These are phyloP conservation scores for Rosa multiflora DNA, from an alignment of 306 rosid species.

Conservation along the genomic window DNA sequence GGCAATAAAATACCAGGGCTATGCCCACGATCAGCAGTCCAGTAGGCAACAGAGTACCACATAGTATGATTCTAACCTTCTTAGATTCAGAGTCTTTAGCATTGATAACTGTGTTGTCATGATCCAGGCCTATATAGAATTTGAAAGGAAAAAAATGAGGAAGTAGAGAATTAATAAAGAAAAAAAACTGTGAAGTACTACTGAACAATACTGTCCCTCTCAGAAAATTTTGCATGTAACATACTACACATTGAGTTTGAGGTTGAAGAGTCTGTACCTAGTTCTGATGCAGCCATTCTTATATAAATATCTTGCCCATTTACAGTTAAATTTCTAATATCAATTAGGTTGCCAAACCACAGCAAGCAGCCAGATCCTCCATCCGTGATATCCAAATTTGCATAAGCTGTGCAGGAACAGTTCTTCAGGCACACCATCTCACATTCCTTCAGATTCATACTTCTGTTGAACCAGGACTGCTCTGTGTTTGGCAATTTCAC, in stretches of 20 bases:
- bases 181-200: background rate
- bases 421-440: background rate
- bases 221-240: background rate
- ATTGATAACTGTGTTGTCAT: background rate
- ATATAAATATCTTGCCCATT: conserved; percentile 44
- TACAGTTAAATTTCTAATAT: conserved; percentile 12
- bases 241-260: background rate
- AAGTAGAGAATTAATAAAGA: background rate
- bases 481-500: background rate
- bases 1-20: background rate
- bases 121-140: conserved; percentile 1
- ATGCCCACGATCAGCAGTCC: conserved; percentile 3
- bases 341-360: conserved; percentile 38
- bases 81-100: background rate
- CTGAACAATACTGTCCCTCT: background rate
- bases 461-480: conserved; percentile 12
- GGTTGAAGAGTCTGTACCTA: conserved; percentile 23
- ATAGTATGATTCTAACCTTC: background rate
- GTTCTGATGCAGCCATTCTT: conserved; percentile 39
- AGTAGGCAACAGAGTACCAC: conserved; percentile 1
- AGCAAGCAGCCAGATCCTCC: conserved; percentile 48
- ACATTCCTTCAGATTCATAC: conserved; percentile 3
- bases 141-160: background rate
- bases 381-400: conserved; percentile 12
- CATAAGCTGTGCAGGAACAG: conserved; percentile 15